These are phyloP conservation scores for Cladobotryum mycophilum DNA, from an alignment of 2,329 filamentous ascomycete species.

Conservation along the genomic window DNA sequence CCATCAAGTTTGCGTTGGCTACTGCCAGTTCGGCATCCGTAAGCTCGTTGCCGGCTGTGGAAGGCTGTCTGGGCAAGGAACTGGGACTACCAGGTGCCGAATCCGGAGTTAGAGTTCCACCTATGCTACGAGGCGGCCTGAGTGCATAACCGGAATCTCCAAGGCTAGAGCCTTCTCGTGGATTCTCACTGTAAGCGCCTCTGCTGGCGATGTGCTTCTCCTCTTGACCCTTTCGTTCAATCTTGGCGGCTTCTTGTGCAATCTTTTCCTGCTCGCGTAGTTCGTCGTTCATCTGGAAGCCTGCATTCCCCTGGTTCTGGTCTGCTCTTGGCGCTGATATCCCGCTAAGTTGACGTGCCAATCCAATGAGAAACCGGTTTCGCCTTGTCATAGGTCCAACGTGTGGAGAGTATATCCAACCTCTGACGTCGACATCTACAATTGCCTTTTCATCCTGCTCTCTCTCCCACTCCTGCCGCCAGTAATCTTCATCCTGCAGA, in stretches of 20 bases:
- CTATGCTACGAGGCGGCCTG: not conserved
- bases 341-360: conserved; percentile 82
- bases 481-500: conserved; percentile 58
- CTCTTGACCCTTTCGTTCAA: conserved; percentile 63
- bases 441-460: conserved; percentile 77
- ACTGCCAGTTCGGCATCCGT: conserved; percentile 67
- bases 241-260: conserved; percentile 66
- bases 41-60: conserved; percentile 50
- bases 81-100: conserved; percentile 40
- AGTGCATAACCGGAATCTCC: conserved; percentile 5
- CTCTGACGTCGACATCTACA: conserved; percentile 89
- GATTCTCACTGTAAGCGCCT: conserved; percentile 67
- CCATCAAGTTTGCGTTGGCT: conserved; percentile 84
- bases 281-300: conserved; percentile 36
- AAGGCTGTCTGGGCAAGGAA: conserved; percentile 30
- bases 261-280: conserved; percentile 58
- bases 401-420: conserved; percentile 90
- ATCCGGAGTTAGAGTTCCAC: conserved; percentile 22
- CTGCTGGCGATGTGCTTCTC: conserved; percentile 65
- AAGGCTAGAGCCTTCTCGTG: conserved; percentile 39
- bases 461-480: conserved; percentile 71
- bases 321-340: conserved; percentile 61
- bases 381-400: conserved; percentile 78
- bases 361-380: conserved; percentile 77
- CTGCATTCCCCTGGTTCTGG: conserved; percentile 15